Base-by-base conservation (phyloP, 2,329 filamentous ascomycete species). In the Aspergillus fijiensis region DNA sequence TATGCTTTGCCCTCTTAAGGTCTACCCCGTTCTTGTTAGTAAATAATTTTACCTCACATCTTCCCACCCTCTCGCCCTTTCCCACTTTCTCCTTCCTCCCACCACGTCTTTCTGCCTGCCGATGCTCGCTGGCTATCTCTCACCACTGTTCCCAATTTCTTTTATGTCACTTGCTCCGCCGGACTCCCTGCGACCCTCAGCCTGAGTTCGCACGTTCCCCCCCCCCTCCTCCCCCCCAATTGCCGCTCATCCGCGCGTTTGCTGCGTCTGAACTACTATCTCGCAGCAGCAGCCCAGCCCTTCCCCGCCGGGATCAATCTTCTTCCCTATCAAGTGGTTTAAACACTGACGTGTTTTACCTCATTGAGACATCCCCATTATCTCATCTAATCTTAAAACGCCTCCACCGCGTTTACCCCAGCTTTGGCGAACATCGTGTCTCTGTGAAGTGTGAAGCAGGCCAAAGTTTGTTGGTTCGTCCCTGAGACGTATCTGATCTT, bases 11-110 rank as follows among this genome's bases (percentile, higher is more conserved):
- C 53, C 62, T 29, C 52, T 59, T 59, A 64, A 66, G 66, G 65
- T 66, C 67, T 65, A 67, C 65, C 67, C 63, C 63, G 67, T 71
- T 72, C 68, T 65, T 67, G 68, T 77, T 77, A 76, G 71, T 72
- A 71, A 77, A 77, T 75, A 66, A 67, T 68, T 75, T 77, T 76
- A 77, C 74, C 72, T 74, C 74, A 73, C 69, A 68, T 65, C 69
- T 72, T 45, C 39, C 39, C 39, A 45, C 39, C 39, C 9, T 45
- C 39, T 45, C 39, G 39, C 39, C 39, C 39, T 45, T 72, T 62
- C 61, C 62, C 55, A 57, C 58, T 57, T 59, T 42, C 55, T 62
- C 60, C 51, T 63, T 63, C 49, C 55, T 57, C 53, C 57, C 57
- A 58, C 57, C 56, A 59, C 65, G 58, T 64, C 62, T 60, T 60